These are phyloP conservation scores for Hymenotorrendiella dingleyae DNA, from an alignment of 2,329 filamentous ascomycete species.

Conservation along the genomic window DNA sequence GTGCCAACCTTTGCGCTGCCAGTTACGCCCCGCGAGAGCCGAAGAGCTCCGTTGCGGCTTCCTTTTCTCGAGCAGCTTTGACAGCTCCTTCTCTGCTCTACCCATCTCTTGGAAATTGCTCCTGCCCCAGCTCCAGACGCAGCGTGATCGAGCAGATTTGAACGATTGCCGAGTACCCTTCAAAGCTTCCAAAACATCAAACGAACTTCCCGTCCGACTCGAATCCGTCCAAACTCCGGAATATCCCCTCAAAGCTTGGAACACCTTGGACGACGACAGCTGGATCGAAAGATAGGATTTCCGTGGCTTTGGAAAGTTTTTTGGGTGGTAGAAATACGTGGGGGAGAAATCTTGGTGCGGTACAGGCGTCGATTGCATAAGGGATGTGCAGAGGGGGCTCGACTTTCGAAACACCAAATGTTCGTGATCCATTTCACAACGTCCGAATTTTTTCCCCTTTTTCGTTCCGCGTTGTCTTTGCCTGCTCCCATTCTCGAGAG, in stretches of 20 bases:
- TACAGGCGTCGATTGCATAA: slow-evolving; percentile 20
- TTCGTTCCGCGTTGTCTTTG: background rate
- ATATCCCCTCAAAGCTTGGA: background rate
- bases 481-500: background rate
- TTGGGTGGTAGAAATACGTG: slow-evolving; percentile 4
- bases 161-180: background rate
- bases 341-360: background rate
- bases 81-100: background rate
- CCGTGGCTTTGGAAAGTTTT: slow-evolving; percentile 4
- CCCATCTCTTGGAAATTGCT: background rate
- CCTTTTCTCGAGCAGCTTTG: background rate
- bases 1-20: too few species aligned
- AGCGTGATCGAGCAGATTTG: too few species aligned
- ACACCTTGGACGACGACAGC: too few species aligned
- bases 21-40: too few species aligned
- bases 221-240: background rate
- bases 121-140: background rate
- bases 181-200: background rate
- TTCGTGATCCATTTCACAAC: slow-evolving; percentile 22
- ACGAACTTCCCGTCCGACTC: background rate
- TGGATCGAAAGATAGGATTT: background rate
- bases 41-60: slow-evolving; percentile 1
- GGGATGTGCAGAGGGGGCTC: slow-evolving; percentile 17
- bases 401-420: slow-evolving; percentile 29
- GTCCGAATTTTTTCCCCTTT: background rate